Evolutionary conservation across 805 yeast genomes (phyloP).

Genomic region (Candida stauntonica): DNA sequence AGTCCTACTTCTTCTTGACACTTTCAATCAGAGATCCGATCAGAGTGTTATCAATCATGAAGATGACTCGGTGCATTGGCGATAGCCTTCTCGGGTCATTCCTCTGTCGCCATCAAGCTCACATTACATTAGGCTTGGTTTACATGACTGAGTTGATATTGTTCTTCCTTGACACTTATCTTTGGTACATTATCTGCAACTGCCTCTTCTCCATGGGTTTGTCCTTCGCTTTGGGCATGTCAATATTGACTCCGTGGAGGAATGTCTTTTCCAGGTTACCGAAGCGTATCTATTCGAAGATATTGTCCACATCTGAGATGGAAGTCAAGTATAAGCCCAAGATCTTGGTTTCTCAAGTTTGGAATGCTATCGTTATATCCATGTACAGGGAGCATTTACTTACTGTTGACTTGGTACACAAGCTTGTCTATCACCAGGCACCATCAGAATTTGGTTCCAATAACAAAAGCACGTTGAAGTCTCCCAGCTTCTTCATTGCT

Average conservation of each 20-base stretch:
- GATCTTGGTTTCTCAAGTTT: constrained; percentile 58
- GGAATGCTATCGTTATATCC: constrained; percentile 82
- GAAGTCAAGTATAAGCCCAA: constrained; percentile 42
- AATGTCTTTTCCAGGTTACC: constrained; percentile 74
- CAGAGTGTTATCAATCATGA: constrained; percentile 59
- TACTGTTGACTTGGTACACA: constrained; percentile 67
- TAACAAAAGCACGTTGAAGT: constrained; percentile 42
- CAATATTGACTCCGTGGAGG: constrained; percentile 87
- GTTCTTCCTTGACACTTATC: constrained; percentile 76
- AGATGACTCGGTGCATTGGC: constrained; percentile 57
- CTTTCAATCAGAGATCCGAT: constrained; percentile 71
- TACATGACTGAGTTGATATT: constrained; percentile 60
- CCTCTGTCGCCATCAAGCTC: constrained; percentile 56
- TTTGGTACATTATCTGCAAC: constrained; percentile 83
- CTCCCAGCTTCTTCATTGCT: constrained; percentile 76
- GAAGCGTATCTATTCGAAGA: constrained; percentile 67
- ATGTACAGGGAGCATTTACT: constrained; percentile 79
- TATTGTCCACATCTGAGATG: constrained; percentile 42
- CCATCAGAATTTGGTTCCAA: constrained; percentile 29
- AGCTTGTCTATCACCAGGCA: constrained; percentile 48
- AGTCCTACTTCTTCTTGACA: constrained; percentile 76
- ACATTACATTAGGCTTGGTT: constrained; percentile 49
- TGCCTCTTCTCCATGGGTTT: constrained; percentile 66
- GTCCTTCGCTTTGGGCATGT: constrained; percentile 73
- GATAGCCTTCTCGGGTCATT: constrained; percentile 49